phyloP scores from a whole-genome alignment of 495 filamentous ascomycete genomes.

The Podospora bellae-mahoneyi region DNA sequence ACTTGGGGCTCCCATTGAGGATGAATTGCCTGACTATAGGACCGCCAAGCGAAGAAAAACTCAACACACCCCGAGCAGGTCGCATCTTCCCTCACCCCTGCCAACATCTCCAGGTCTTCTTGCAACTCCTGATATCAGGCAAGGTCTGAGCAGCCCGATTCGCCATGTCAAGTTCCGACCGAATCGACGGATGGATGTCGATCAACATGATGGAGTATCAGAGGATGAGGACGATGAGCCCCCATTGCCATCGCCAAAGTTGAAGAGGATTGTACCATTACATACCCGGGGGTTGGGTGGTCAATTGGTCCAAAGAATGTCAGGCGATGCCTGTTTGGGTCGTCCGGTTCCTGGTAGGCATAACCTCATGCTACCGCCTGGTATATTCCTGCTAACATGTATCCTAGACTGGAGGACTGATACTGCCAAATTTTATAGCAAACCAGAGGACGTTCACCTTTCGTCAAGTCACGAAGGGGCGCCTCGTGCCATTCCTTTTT shows the following conservation, averaged over 20 bases:
- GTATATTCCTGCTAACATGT: conserved; percentile 13
- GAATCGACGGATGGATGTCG: conserved; percentile 25
- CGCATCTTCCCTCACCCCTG: conserved; percentile 30
- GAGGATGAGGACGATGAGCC: conserved; percentile 33
- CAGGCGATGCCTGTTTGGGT: conserved; percentile 38
- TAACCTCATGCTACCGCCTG: no score
- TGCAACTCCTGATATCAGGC: conserved; percentile 28
- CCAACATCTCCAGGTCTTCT: conserved; percentile 27
- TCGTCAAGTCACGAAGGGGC: conserved; percentile 53
- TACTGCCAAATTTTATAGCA: conserved; percentile 68
- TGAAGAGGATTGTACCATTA: conserved; percentile 31
- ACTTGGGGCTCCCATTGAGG: conserved; percentile 2
- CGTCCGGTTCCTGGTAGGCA: conserved; percentile 37
- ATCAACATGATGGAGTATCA: conserved; percentile 27
- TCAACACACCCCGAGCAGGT: conserved; percentile 13
- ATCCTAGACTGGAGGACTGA: conserved; percentile 64
- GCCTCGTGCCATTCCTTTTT: conserved; percentile 71
- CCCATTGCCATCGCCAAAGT: background rate
- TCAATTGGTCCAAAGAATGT: conserved; percentile 42
- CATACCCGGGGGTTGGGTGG: conserved; percentile 39
- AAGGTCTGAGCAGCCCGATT: conserved; percentile 37
- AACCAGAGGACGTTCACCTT: conserved; percentile 60
- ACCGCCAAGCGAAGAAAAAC: conserved; percentile 27
- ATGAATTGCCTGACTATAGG: conserved; percentile 28
- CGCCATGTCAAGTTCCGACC: conserved; percentile 33